These are phyloP conservation scores for Craterostigma plantagineum DNA, from an alignment of 257 asterid genomes.

Conservation along the genomic window DNA sequence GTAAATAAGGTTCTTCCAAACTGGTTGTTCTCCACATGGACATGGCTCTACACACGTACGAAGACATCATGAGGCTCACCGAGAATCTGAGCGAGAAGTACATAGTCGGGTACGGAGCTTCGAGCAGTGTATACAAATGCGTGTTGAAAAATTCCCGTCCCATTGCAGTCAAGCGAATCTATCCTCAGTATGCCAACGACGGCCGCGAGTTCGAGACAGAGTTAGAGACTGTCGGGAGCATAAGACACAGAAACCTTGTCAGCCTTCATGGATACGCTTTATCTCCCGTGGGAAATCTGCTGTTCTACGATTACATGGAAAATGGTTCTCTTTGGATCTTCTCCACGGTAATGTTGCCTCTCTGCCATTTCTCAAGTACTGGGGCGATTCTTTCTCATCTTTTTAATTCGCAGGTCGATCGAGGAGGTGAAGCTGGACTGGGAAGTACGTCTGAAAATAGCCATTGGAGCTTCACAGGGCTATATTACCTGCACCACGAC, in stretches of 20 bases:
- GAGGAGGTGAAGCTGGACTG: constrained; percentile 83
- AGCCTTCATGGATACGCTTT: constrained; percentile 86
- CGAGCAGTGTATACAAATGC: constrained; percentile 87
- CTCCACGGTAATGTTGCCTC: constrained; percentile 93
- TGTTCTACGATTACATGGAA: constrained; percentile 91
- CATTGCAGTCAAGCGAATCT: constrained; percentile 90
- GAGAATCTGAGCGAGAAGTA: constrained; percentile 78
- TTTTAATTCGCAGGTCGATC: constrained; percentile 35
- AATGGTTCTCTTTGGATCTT: constrained; percentile 98
- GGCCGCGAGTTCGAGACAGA: constrained; percentile 83
- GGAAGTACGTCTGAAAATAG: constrained; percentile 80
- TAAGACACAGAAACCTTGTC: constrained; percentile 84
- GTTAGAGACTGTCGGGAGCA: constrained; percentile 71
- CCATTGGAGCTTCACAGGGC: constrained; percentile 98
- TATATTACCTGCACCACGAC: constrained; percentile 90
- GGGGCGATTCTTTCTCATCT: neutral
- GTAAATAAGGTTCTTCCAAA: constrained; percentile 33
- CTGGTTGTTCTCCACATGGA: constrained; percentile 88
- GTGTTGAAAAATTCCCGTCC: constrained; percentile 72
- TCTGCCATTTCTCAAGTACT: neutral
- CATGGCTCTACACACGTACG: constrained; percentile 84
- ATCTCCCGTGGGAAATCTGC: constrained; percentile 75
- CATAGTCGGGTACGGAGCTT: constrained; percentile 86
- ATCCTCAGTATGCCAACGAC: constrained; percentile 36
- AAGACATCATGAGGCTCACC: constrained; percentile 79